Evolutionary conservation across 2,329 filamentous ascomycete genomes (phyloP), one percentile per base, ranked within the genome.

Genomic region (Sarocladium brachiariae): DNA sequence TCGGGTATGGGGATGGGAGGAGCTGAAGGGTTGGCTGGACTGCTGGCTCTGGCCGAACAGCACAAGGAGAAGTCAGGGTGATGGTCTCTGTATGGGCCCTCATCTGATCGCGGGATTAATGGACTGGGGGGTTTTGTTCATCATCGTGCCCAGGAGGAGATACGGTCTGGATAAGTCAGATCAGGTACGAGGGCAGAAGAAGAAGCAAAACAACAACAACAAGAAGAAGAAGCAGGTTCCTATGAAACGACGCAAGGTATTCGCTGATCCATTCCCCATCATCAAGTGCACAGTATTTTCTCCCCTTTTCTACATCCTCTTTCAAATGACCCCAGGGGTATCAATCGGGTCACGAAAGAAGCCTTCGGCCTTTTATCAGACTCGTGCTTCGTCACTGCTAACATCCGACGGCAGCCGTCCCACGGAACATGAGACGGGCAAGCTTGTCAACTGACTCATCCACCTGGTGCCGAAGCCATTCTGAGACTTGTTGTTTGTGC

Each of bases 21-120:
- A 3, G 45, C n/a, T 4, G 8, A 86, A 58, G 91, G 88, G 61
- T 72, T 96, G 67, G 87, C 87, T 49, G 89, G 87, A 65, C 75
- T 97, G 65, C 72, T 96, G 70, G 84, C 88, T 55, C 86, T 86
- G 79, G 91, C 92, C 52, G 84, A 90, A 66, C 82, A 83, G 58
- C 97, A 92, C 89, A 96, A 95, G 75, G 78, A 86, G 65, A 73
- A 74, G 55, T 70, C 71, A 9, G 74, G 72, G 4, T 39, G 35
- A 39, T 13, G n/a, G n/a, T n/a, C n/a, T n/a, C n/a, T n/a, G n/a
- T n/a, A n/a, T n/a, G n/a, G n/a, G n/a, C n/a, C n/a, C n/a, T n/a
- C n/a, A n/a, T n/a, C n/a, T n/a, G n/a, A n/a, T n/a, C n/a, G n/a
- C n/a, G n/a, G n/a, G n/a, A n/a, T n/a, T n/a, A n/a, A n/a, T n/a